Evolutionary conservation across 495 filamentous ascomycete species (phyloP), one percentile per base, ranked within the genome.

Genomic region (Annulohypoxylon maeteangense): DNA sequence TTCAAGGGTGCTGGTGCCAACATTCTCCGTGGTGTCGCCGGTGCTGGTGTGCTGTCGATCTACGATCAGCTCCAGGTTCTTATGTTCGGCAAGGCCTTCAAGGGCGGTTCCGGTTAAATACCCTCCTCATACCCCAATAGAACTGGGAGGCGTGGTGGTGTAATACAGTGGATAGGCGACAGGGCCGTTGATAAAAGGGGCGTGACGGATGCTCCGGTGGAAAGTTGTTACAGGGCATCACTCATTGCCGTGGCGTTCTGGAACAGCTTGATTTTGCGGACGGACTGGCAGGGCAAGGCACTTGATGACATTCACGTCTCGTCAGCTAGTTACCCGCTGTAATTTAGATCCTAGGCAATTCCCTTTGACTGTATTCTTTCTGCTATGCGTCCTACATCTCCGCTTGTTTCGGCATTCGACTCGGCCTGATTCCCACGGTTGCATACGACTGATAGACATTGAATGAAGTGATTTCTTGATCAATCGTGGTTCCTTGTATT

Each of bases 1-100:
- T 99, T 99, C 93, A 99, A 99, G 92, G 95, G 95, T 93, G 95
- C 95, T 79, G 95, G 96, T 92, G 95, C 95, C 86, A 99, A 99
- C 91, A 99, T 99, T 84, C 96, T 99, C 87, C 95, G 95, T 97
- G 95, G 95, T 97, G 95, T 99, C 79, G 95, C 95, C 80, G 95
- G 95, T 93, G 95, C 95, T 86, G 95, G 95, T 98, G 95, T 99
- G 83, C 89, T 99, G 80, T 99, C 95, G 80, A 97, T 99, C 92
- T 99, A 99, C 85, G 95, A 99, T 83, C 95, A 98, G 88, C 92
- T 90, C 82, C 95, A 99, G 91, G 88, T 99, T 79, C 83, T 99
- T 81, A 87, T 99, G 84, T 98, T 99, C 92, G 95, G 95, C 81
- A 97, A 99, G 93, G 91, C 93, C 87, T 99, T 94, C 95, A 98